Conservation (phyloP, 176 grass and related monocot genomes). For the Aechmea fasciata region DNA sequence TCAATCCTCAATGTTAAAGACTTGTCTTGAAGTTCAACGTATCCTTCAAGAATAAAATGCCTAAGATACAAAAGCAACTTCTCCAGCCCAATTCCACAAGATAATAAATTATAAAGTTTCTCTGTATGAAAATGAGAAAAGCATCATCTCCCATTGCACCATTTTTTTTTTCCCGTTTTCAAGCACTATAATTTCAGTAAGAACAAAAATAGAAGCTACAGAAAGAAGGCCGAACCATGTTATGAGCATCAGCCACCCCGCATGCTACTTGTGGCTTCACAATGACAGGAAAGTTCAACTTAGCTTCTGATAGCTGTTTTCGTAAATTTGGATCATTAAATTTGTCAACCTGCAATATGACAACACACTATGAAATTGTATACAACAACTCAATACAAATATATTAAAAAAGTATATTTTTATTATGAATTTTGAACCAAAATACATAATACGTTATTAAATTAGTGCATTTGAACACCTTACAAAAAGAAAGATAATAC, state of each 20-base stretch:
- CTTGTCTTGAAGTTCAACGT: too few species aligned
- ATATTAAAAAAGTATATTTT: not conserved
- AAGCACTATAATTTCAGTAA: not conserved
- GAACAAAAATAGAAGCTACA: slow-evolving; percentile 11
- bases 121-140: too few species aligned
- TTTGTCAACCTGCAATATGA: slow-evolving; percentile 36
- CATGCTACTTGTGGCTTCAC: slow-evolving; percentile 97
- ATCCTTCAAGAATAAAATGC: too few species aligned
- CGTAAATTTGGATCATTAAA: slow-evolving; percentile 48
- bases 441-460: not conserved
- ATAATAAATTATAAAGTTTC: too few species aligned
- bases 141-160: too few species aligned
- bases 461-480: too few species aligned
- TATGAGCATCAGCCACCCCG: slow-evolving; percentile 87
- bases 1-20: too few species aligned
- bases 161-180: too few species aligned
- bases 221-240: slow-evolving; percentile 55
- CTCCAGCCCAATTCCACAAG: not conserved
- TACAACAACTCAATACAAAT: not conserved
- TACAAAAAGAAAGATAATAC: too few species aligned
- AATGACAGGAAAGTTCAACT: slow-evolving; percentile 77
- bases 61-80: too few species aligned
- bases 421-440: not conserved
- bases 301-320: slow-evolving; percentile 46
- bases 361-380: slow-evolving; percentile 9